A percentile compares a stretch with the other conserved stretches of the same genome.
These are phyloP conservation scores for Moelleriella libera DNA, from an alignment of 2,329 filamentous ascomycete genomes.

Conservation along the genomic window DNA sequence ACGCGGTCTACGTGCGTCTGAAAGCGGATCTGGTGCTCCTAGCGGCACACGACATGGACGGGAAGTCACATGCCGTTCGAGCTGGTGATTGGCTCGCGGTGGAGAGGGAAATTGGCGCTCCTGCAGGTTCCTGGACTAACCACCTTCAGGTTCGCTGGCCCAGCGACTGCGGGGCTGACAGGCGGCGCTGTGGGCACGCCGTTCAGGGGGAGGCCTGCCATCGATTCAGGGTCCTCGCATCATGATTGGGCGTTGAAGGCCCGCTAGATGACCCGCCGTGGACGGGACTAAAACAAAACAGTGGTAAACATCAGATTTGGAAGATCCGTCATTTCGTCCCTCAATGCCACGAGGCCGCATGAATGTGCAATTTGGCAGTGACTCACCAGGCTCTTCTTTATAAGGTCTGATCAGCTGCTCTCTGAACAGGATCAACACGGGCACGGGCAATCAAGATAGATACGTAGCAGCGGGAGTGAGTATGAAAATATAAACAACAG, in stretches of 20 bases:
- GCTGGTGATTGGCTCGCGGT: neutral
- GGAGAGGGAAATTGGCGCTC: neutral
- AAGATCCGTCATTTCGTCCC: neutral
- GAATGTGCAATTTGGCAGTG: neutral
- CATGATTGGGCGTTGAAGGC: neutral
- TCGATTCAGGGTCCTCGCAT: neutral
- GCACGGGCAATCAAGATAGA: no score
- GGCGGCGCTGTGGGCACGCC: neutral
- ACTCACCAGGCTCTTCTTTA: neutral
- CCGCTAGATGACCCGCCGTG: neutral
- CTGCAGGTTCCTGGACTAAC: neutral
- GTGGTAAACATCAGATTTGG: neutral
- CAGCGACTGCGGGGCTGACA: neutral
- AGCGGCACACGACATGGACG: constrained; percentile 13
- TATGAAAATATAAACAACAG: no score
- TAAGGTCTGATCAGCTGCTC: no score
- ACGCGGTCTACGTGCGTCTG: no score
- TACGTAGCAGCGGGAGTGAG: no score
- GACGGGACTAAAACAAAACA: neutral
- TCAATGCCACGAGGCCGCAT: neutral
- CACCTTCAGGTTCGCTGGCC: no score
- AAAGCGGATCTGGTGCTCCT: neutral
- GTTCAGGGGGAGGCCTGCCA: neutral
- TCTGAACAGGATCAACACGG: no score
- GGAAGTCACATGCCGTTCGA: constrained; percentile 16